These are phyloP conservation scores for Nicotiana paniculata DNA, from an alignment of 257 asterid genomes.

Conservation along the genomic window DNA sequence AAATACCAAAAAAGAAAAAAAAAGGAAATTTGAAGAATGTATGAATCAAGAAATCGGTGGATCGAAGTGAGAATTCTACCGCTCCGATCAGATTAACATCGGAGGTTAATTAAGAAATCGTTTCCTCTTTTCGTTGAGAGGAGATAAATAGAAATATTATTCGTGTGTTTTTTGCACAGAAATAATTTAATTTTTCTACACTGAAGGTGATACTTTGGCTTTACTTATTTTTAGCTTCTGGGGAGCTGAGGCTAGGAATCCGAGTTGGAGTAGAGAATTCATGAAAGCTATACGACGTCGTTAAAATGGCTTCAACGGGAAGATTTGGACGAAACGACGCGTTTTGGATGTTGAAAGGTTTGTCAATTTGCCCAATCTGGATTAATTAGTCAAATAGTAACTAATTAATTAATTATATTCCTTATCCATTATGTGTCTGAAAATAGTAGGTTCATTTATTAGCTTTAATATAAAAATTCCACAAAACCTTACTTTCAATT, in stretches of 20 bases:
- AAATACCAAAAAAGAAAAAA: neutral
- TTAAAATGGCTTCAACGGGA: neutral
- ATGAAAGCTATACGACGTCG: neutral
- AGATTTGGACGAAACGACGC: neutral
- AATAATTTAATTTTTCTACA: neutral
- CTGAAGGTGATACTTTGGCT: neutral
- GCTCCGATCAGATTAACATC: neutral
- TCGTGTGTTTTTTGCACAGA: neutral
- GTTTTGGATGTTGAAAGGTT: neutral
- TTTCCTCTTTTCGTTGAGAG: no score
- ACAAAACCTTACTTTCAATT: no score
- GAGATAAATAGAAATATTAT: no score
- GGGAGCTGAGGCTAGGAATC: slow-evolving; percentile 5
- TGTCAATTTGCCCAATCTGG: neutral
- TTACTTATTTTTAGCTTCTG: neutral
- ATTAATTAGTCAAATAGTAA: no score
- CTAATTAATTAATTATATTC: no score
- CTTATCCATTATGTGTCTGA: no score
- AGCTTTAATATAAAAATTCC: no score
- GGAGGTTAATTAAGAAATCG: no score
- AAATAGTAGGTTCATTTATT: no score
- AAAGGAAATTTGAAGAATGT: neutral
- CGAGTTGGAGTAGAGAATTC: neutral
- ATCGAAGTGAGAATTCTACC: neutral
- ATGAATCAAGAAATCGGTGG: neutral